Conservation (phyloP, 257 asterid species). For the Rubia yunnanensis region DNA sequence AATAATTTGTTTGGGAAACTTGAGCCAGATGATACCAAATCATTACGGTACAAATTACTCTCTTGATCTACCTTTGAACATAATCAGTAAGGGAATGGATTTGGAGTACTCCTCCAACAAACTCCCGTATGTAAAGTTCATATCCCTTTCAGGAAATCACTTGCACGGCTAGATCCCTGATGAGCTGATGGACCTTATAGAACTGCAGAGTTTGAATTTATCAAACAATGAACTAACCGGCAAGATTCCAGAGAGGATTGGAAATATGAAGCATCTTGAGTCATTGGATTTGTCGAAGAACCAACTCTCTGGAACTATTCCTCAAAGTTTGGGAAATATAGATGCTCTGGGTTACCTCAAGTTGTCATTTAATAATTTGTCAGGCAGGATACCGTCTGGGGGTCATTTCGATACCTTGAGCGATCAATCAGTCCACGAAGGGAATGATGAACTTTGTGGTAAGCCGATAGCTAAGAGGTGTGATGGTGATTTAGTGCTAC, state of each 20-base stretch:
- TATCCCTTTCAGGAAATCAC: conserved; percentile 5
- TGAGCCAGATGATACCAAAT: not conserved
- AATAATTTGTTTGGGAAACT: conserved; percentile 18
- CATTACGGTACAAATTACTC: not conserved
- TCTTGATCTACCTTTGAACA: not conserved
- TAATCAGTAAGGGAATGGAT: not conserved
- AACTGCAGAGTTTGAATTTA: not conserved
- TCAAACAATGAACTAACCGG: not conserved
- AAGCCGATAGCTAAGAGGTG: not conserved
- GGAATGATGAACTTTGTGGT: conserved; percentile 1
- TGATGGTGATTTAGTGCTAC: too few species aligned
- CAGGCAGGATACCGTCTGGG: conserved; percentile 23
- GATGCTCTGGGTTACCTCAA: conserved; percentile 21
- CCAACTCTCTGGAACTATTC: conserved; percentile 18
- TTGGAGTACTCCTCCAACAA: not conserved
- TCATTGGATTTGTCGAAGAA: conserved; percentile 25
- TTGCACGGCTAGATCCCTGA: conserved; percentile 4
- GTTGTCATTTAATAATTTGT: conserved; percentile 23
- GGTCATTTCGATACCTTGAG: conserved; percentile 20
- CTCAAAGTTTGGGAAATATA: conserved; percentile 17
- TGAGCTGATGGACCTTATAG: not conserved
- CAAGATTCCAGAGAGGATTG: conserved; percentile 17
- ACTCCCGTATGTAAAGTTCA: not conserved
- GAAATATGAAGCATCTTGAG: conserved; percentile 17
- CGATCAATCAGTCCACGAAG: conserved; percentile 2